Percentiles rank a stretch among this genome's conserved stretches.
Conservation (phyloP, 345 rosid genomes). For the Gossypium herbaceum region DNA sequence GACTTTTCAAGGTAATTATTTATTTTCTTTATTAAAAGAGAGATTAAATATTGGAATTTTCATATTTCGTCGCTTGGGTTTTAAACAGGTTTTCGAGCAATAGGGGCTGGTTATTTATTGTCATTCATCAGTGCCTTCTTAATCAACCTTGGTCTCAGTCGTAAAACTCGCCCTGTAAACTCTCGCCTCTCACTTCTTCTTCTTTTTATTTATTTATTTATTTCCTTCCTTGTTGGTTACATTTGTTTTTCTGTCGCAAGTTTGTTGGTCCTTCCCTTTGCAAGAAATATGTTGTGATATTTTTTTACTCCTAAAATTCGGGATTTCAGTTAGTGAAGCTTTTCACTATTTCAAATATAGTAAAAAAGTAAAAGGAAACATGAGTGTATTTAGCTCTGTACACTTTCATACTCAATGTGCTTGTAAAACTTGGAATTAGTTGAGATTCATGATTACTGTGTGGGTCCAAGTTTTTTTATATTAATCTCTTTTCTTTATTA, state of each 20-base stretch:
- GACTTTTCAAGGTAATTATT: conserved; percentile 50
- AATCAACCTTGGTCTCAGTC: conserved; percentile 45
- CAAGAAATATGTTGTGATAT: not conserved
- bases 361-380: no score
- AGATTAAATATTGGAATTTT: not conserved
- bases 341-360: no score
- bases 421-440: no score
- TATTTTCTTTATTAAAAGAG: not conserved
- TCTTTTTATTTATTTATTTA: not conserved
- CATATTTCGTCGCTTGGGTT: not conserved
- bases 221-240: not conserved
- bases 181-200: not conserved
- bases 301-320: not conserved
- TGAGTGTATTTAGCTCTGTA: no score
- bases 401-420: no score
- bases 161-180: conserved; percentile 52
- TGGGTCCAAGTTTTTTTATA: no score
- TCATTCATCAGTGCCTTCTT: conserved; percentile 32
- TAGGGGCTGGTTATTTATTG: conserved; percentile 43
- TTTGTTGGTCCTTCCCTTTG: not conserved
- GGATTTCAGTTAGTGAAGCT: not conserved
- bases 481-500: no score
- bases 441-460: no score
- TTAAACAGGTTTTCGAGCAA: conserved; percentile 51
- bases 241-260: not conserved